These are phyloP conservation scores for Claviceps paspali DNA, from an alignment of 2,329 filamentous ascomycete species.

Conservation along the genomic window DNA sequence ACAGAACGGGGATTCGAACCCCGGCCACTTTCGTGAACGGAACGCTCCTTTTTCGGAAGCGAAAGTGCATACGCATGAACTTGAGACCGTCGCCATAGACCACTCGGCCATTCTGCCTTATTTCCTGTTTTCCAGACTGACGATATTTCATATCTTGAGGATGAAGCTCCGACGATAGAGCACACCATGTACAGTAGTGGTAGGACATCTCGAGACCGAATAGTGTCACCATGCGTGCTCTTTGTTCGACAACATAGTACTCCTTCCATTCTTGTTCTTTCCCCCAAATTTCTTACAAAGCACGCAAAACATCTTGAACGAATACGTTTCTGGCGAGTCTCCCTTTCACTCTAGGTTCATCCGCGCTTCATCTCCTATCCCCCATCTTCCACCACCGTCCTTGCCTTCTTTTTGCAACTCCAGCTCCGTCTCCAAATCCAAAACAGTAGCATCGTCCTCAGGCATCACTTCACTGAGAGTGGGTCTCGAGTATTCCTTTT, in stretches of 20 bases:
- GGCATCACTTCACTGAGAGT: conserved; percentile 30
- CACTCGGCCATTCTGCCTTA: conserved; percentile 12
- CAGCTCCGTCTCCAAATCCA: conserved; percentile 31
- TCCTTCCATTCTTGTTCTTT: too few species aligned
- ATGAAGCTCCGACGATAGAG: too few species aligned
- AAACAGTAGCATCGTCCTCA: conserved; percentile 25
- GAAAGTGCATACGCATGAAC: conserved; percentile 8
- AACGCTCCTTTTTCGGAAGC: conserved; percentile 9
- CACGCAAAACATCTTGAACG: too few species aligned
- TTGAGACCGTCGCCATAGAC: conserved; percentile 12
- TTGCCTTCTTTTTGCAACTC: conserved; percentile 36
- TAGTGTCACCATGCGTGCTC: too few species aligned
- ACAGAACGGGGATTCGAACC: conserved; percentile 13
- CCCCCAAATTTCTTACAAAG: too few species aligned
- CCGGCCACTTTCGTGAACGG: conserved; percentile 13
- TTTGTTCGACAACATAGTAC: too few species aligned
- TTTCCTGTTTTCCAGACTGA: too few species aligned
- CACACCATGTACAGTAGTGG: too few species aligned
- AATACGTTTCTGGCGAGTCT: too few species aligned
- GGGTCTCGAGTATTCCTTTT: conserved; percentile 21
- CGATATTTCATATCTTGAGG: conserved; percentile 12
- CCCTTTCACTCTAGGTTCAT: conserved; percentile 66
- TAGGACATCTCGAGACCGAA: too few species aligned
- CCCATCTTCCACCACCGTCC: conserved; percentile 50
- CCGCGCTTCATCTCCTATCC: conserved; percentile 67